Base-by-base conservation (phyloP, 2,329 filamentous ascomycete genomes). In the Pyricularia grisea region DNA sequence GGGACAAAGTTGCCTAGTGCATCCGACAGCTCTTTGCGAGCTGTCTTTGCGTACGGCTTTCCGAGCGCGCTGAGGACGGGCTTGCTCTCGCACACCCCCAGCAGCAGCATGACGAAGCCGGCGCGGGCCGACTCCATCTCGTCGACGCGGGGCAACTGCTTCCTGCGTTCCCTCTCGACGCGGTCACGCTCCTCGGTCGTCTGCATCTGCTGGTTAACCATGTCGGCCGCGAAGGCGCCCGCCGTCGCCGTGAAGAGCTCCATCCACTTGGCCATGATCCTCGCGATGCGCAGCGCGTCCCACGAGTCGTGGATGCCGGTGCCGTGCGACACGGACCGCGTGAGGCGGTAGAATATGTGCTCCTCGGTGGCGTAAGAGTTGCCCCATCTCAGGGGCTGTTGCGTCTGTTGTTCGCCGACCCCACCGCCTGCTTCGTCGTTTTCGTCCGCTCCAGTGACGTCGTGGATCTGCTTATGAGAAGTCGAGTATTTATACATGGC, bases 271-370 rank as follows among this genome's bases (percentile, higher is more conserved):
- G 84, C 84, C 69, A 87, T 81, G 63, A 84, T 76, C 68, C 78
- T 78, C 28, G 84, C 81, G 55, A 88, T 76, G 25, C 83, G 79
- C 10, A 88, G 73, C 0, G 83, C 85, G n/a, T 85, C 82, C 31
- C 81, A 76, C 20, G 78, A 74, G 28, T 79, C 80, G 69, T 76
- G 78, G 66, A 88, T 84, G 1, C 81, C 82, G 0, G 75, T 78
- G 0, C 83, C 85, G 66, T 85, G 81, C 1, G 83, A 90, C 67
- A 98, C 93, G 0, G 90, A 91, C 79, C 96, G 97, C 2, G 93
- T 92, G 67, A 99, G 93, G 3, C 94, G 89, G 78, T 97, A 96
- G 75, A 97, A 90, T 79, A 98, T 92, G 67, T 95, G 90, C 80
- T 97, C 97, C 77, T 99, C 95, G 0, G 90, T 78, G 70, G 81